phyloP scores from a whole-genome alignment of 495 filamentous ascomycete genomes.

The Penicillium arizonense region DNA sequence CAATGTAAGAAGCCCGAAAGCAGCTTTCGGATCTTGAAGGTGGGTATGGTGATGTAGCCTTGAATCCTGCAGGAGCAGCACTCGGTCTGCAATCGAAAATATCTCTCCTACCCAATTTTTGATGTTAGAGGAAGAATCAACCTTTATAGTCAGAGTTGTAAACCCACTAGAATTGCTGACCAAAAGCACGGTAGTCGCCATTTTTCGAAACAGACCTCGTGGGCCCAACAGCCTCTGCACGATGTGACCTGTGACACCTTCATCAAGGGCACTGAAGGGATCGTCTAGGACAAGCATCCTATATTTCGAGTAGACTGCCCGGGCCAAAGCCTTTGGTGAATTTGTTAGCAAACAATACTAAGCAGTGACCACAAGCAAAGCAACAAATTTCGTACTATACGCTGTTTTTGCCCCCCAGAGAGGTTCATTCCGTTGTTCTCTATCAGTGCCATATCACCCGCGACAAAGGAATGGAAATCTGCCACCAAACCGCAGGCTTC shows the following conservation, averaged over 20 bases:
- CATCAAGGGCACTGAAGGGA: constrained; percentile 48
- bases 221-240: constrained; percentile 41
- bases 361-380: neutral
- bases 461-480: constrained; percentile 43
- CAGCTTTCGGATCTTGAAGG: too few relatives aligned
- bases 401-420: constrained; percentile 55
- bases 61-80: too few relatives aligned
- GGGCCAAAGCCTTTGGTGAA: constrained; percentile 32
- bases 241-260: constrained; percentile 30
- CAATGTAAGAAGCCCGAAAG: too few relatives aligned
- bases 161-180: constrained; percentile 26
- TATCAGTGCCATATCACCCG: constrained; percentile 46
- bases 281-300: constrained; percentile 46
- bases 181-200: constrained; percentile 15
- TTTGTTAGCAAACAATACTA: neutral
- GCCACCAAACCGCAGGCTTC: constrained; percentile 45
- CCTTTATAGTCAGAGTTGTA: neutral
- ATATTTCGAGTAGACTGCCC: constrained; percentile 40
- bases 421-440: constrained; percentile 53
- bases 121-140: too few relatives aligned
- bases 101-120: too few relatives aligned
- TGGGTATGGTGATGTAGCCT: too few relatives aligned
- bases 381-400: constrained; percentile 33
- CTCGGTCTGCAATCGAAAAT: too few relatives aligned
- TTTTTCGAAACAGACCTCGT: constrained; percentile 32